phyloP scores from a whole-genome alignment of 495 filamentous ascomycete genomes.

The Tuber indicum region DNA sequence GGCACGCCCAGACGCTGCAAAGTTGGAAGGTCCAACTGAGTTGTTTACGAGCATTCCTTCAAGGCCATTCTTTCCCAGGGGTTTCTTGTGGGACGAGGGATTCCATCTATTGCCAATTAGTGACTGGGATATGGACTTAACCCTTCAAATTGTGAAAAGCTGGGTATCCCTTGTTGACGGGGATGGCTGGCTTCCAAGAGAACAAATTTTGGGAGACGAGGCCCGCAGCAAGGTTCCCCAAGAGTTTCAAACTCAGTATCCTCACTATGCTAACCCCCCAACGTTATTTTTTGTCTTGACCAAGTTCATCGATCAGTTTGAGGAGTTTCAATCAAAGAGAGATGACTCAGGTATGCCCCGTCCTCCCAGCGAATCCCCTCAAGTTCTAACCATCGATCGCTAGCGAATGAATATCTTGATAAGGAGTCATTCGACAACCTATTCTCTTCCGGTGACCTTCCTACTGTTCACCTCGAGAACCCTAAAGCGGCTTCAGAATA shows the following conservation, averaged over 20 bases:
- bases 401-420: constrained; percentile 26
- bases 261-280: constrained; percentile 97
- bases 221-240: constrained; percentile 88
- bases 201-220: constrained; percentile 92
- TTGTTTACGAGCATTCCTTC: constrained; percentile 92
- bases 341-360: constrained; percentile 12
- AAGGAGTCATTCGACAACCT: constrained; percentile 32
- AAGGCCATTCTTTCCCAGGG: constrained; percentile 89
- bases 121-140: constrained; percentile 89
- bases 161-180: constrained; percentile 96
- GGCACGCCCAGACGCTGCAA: constrained; percentile 43
- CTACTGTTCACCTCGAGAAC: constrained; percentile 58
- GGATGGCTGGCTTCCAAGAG: constrained; percentile 94
- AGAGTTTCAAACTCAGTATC: constrained; percentile 96
- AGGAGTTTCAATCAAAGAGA: constrained; percentile 31
- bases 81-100: constrained; percentile 97
- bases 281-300: constrained; percentile 88
- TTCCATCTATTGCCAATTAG: constrained; percentile 89
- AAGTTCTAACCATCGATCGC: constrained; percentile 17
- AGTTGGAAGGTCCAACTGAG: constrained; percentile 75
- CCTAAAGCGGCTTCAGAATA: constrained; percentile 63
- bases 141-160: constrained; percentile 84
- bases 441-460: constrained; percentile 43
- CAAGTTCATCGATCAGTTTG: constrained; percentile 69
- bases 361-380: background rate